Evolutionary conservation across 75 land plant genomes (phyloP), one percentile per base, ranked within the genome.

Genomic region (Gnetum montanum): DNA sequence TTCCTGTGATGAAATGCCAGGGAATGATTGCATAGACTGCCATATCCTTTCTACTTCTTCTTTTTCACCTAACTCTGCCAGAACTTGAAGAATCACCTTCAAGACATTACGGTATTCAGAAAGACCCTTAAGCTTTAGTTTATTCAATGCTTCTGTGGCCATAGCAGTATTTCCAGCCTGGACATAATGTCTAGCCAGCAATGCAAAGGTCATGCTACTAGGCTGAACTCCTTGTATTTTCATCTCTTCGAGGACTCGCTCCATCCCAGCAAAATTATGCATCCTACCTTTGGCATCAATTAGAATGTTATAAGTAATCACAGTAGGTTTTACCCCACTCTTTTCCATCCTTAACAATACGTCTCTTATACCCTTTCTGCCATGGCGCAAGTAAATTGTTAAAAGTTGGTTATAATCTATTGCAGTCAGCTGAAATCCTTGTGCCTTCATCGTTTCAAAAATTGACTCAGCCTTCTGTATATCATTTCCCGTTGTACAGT

Each of bases 381-480:
- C 78, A n/a, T 30, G 5, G 43, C 70, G 63, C 58, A 62, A 73
- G 57, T 86, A 86, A n/a, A 86, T 58, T 47, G 69, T 36, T 31
- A 86, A 60, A 59, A 86, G 59, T 53, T 75, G 77, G 53, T 83
- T 76, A 63, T 73, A 79, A 47, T 74, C 50, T 61, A 83, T 83
- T n/a, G 67, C 16, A 7, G 73, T 46, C 1, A 69, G 27, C 16
- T 74, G 57, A 38, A 83, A 77, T 0, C 63, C 80, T 31, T 67
- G 40, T 34, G 64, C 64, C 59, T 69, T 79, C 55, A 86, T 80
- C 44, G 58, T 79, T 16, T 73, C 70, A 57, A 79, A 67, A 10
- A 75, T 20, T 27, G 68, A 75, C 58, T 86, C 80, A 7, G 83
- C 62, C 60, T 79, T 82, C 47, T 60, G 50, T 1, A 59, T 46